Base-by-base conservation (phyloP, 2,329 filamentous ascomycete species). In the Botrytis pseudocinerea region DNA sequence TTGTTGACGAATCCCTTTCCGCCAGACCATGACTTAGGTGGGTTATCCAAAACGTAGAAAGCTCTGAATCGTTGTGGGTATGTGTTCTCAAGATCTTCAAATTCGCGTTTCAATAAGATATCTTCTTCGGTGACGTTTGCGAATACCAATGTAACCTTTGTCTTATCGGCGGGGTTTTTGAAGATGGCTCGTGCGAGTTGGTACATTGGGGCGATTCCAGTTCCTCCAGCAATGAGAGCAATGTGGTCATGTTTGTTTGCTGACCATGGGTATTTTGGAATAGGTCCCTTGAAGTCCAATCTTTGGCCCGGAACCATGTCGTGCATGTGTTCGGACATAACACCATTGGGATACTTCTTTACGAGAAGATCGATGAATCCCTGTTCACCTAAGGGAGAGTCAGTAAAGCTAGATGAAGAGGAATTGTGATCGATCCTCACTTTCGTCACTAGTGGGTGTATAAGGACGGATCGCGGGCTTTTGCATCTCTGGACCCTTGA, bases 181-280 rank as follows among this genome's bases (percentile, higher is more conserved):
- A 98, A 97, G 85, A 99, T 97, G 81, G 91, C 88, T 76, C 93
- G 93, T 77, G 90, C 87, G 63, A 99, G 90, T 87, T 99, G 96
- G 87, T 93, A 98, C 95, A 98, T 98, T 78, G 96, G 96, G 18
- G 96, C 96, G 83, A 99, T 97, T 75, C 96, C 96, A 12, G 96
- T 98, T 77, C 96, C 96, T 79, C 96, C 96, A n/a, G 95, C 94
- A 76, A 99, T 89, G 77, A 95, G 87, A 57, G 89, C 91, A 79
- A 97, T 90, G 86, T 98, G 94, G 75, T 93, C 86, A 86, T 98
- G 95, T 89, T 97, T 98, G 89, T 98, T 98, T 78, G 91, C 81
- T 70, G 89, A 82, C 95, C 95, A 98, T 46, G 89, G 84, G 84
- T 98, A 98, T 85, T 99, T 99, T 80, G 94, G 93, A 57, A 99